Evolutionary conservation across 192 early-diverging fungal species (phyloP).

Genomic region (Geranomyces variabilis): DNA sequence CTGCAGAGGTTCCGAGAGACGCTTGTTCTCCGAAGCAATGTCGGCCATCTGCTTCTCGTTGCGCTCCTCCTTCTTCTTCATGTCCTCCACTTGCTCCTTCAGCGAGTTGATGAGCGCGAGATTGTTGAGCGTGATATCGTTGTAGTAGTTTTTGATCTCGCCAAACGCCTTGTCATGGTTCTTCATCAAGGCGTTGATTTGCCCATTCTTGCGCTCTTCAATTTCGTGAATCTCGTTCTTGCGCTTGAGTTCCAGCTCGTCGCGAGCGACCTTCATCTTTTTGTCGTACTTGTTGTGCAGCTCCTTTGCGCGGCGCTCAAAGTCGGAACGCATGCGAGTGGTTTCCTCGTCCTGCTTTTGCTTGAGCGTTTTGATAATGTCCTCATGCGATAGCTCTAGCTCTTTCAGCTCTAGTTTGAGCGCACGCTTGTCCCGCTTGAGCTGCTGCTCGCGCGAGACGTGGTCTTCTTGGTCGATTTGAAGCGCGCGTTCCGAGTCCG

Average conservation of each 20-base stretch:
- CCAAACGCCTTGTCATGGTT: conserved; percentile 71
- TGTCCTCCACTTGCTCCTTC: conserved; percentile 73
- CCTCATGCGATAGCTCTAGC: conserved; percentile 67
- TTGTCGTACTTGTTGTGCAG: conserved; percentile 66
- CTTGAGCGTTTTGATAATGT: conserved; percentile 62
- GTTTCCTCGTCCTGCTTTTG: conserved; percentile 63
- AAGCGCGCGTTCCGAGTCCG: conserved; percentile 60
- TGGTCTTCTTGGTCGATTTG: conserved; percentile 61
- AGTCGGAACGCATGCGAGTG: conserved; percentile 56
- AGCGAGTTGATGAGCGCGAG: conserved; percentile 66
- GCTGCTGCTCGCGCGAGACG: conserved; percentile 54
- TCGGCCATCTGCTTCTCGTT: conserved; percentile 73
- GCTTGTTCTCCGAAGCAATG: conserved; percentile 67
- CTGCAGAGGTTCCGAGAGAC: conserved; percentile 66
- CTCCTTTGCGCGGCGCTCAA: conserved; percentile 63
- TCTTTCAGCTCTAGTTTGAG: conserved; percentile 67
- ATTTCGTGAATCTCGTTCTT: conserved; percentile 74
- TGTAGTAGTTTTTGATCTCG: conserved; percentile 74
- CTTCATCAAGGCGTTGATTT: conserved; percentile 71
- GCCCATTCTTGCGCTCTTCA: conserved; percentile 71
- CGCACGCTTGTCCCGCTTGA: conserved; percentile 65
- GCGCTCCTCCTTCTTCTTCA: conserved; percentile 73
- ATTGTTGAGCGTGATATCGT: conserved; percentile 72
- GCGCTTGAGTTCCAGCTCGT: conserved; percentile 64
- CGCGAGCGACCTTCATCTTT: conserved; percentile 63